phyloP scores from a whole-genome alignment of 331 rosid genomes.

The Malus hybrid region DNA sequence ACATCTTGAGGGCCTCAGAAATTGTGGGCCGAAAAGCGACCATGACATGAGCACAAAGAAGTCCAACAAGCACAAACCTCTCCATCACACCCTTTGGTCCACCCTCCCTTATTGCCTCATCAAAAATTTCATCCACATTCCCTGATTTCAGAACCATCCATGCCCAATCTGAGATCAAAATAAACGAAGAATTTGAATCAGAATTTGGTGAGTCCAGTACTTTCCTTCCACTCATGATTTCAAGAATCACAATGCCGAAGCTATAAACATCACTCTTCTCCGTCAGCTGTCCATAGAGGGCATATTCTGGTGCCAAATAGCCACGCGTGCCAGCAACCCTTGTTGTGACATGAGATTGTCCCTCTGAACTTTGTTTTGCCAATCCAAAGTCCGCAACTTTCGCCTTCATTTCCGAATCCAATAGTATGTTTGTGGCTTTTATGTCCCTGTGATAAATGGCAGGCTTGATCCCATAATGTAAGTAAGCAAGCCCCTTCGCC shows the following conservation, averaged over 20 bases:
- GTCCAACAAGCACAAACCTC: constrained; percentile 76
- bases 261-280: constrained; percentile 82
- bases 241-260: constrained; percentile 75
- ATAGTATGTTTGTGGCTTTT: constrained; percentile 62
- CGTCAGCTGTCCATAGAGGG: constrained; percentile 69
- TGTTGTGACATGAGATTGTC: constrained; percentile 64
- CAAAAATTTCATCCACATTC: constrained; percentile 40
- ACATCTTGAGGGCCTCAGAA: constrained; percentile 71
- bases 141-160: constrained; percentile 60
- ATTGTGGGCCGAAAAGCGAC: constrained; percentile 79
- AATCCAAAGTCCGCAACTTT: constrained; percentile 77
- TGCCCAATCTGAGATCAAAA: constrained; percentile 80
- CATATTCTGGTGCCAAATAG: constrained; percentile 83
- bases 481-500: constrained; percentile 71
- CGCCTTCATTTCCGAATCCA: constrained; percentile 64
- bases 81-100: constrained; percentile 73
- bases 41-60: constrained; percentile 84
- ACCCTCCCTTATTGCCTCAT: constrained; percentile 34
- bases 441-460: constrained; percentile 82
- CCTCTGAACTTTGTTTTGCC: constrained; percentile 60
- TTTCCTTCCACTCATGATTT: constrained; percentile 78
- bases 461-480: constrained; percentile 74
- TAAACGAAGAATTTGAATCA: constrained; percentile 30
- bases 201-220: constrained; percentile 47
- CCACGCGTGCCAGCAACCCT: constrained; percentile 84